Percentiles rank a stretch among this genome's conserved stretches.
Evolutionary conservation across 2,329 filamentous ascomycete genomes (phyloP).

Genomic region (Fusarium sp.): DNA sequence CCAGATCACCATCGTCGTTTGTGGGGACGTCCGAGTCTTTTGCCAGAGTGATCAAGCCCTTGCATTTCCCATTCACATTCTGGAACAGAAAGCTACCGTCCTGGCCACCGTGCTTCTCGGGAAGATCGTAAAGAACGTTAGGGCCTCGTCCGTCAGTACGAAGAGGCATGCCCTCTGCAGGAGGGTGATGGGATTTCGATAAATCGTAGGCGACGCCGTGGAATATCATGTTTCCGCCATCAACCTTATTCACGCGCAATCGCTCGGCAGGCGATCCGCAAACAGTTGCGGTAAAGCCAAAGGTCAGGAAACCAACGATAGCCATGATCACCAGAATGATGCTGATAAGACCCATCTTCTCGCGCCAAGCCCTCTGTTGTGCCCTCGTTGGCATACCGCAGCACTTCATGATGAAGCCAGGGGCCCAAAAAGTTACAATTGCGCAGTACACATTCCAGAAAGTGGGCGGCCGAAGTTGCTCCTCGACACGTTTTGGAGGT

Average conservation of each 20-base stretch:
- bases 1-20: constrained; percentile 78
- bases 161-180: constrained; percentile 80
- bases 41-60: constrained; percentile 83
- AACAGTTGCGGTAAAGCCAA: constrained; percentile 92
- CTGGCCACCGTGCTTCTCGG: constrained; percentile 83
- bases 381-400: constrained; percentile 88
- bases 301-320: constrained; percentile 94
- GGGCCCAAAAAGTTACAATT: constrained; percentile 94
- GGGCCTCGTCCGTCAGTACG: constrained; percentile 63
- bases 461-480: constrained; percentile 82
- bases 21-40: constrained; percentile 82
- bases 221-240: constrained; percentile 91
- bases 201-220: constrained; percentile 93
- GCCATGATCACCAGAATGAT: constrained; percentile 90
- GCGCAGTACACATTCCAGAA: constrained; percentile 97
- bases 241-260: constrained; percentile 85
- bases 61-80: constrained; percentile 97
- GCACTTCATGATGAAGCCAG: constrained; percentile 84
- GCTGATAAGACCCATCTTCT: constrained; percentile 97
- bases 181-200: constrained; percentile 80
- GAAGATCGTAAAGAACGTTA: constrained; percentile 90
- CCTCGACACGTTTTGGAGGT: constrained; percentile 66
- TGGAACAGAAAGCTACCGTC: constrained; percentile 98
- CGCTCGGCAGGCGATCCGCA: constrained; percentile 80
- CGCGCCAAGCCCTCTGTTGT: constrained; percentile 93